Base-by-base conservation (phyloP, 768 basidiomycete genomes). In the Atractiella rhizophila region DNA sequence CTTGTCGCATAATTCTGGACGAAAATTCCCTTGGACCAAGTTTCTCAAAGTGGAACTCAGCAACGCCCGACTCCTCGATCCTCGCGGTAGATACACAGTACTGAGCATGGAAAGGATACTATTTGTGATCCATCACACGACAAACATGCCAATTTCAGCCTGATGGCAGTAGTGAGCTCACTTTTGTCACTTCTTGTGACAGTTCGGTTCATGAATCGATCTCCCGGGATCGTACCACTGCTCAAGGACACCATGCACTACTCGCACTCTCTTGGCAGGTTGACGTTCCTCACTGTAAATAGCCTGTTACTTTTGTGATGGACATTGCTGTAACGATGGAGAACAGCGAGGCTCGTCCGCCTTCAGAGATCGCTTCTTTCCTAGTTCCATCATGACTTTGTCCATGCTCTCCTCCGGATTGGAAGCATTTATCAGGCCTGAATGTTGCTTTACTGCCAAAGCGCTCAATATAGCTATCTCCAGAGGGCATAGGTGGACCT, bases 261-360 rank as follows among this genome's bases (percentile, higher is more conserved):
- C 55, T 94, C 23, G 75, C 79, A 53, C 55, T 91, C 4, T 65
- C 64, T 27, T 88, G 73, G 69, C 65, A 69, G 24, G 67, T 94
- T 23, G 74, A 70, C 4, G 71, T 86, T n/a, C 78, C 80, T 34
- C 74, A 67, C 15, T 82, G 83, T 45, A 66, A 64, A 23, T 78
- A 86, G 45, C 79, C 85, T 1, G 70, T 85, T n/a, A 68, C 74
- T 43, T 94, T 98, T 62, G 69, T 60, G 41, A 74, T 77, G 69
- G 86, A 96, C 55, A 60, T 85, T 28, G 76, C 81, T 4, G 64
- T 91, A 39, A 68, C 73, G 12, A 79, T 94, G 59, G 70, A 76
- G 48, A 69, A 70, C 16, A 71, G 91, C 39, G 83, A 86, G 50
- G 74, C 82, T 4, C 70, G 76, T 4, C 70, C 82, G 25, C 82